Conservation (phyloP, 2,329 filamentous ascomycete genomes). For the Colletotrichum melonis region DNA sequence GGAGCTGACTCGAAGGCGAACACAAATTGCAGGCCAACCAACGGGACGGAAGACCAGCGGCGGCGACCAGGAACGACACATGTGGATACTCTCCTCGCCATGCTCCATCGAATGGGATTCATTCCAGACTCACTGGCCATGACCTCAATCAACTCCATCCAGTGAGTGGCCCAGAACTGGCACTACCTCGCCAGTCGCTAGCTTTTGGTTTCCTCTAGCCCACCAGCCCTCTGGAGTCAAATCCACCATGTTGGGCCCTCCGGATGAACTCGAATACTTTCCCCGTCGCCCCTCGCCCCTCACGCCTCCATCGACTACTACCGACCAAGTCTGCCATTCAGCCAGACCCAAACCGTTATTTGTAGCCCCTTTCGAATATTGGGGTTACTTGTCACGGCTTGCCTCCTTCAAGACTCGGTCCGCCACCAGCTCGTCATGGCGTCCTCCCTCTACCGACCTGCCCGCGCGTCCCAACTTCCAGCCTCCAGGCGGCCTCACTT, state of each 20-base stretch:
- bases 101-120: conserved; percentile 24
- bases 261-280: conserved; percentile 16
- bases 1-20: conserved; percentile 15
- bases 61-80: conserved; percentile 1
- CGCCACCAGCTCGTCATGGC: background rate
- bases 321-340: background rate
- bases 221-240: conserved; percentile 18
- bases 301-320: conserved; percentile 8
- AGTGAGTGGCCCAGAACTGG: conserved; percentile 10
- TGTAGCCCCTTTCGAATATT: background rate
- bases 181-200: background rate
- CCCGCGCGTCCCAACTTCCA: background rate
- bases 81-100: background rate
- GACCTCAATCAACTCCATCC: conserved; percentile 17
- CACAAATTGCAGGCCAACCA: background rate
- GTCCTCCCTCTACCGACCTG: background rate
- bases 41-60: conserved; percentile 15
- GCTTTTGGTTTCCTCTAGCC: background rate
- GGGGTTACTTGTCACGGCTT: conserved; percentile 6
- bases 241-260: conserved; percentile 16
- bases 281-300: conserved; percentile 17
- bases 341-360: background rate
- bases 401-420: background rate
- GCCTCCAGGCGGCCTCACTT: background rate
- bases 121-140: conserved; percentile 21